phyloP scores from a whole-genome alignment of 495 filamentous ascomycete species.

The Durotheca rogersii region DNA sequence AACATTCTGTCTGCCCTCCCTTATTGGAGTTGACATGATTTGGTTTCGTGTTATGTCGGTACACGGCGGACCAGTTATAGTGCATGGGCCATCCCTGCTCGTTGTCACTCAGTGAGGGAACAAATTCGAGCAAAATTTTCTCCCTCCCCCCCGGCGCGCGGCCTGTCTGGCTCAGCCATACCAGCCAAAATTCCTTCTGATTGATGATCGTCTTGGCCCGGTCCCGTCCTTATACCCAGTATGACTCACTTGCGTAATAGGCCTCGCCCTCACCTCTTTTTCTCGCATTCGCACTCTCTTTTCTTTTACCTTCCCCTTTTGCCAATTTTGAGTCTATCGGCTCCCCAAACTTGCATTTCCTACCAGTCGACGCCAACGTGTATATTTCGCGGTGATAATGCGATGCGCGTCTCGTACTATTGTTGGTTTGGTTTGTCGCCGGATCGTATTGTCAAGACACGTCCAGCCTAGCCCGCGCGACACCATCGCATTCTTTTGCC shows the following conservation, averaged over 20 bases:
- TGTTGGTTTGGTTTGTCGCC: too few relatives aligned
- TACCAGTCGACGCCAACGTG: too few relatives aligned
- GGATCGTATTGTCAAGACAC: too few relatives aligned
- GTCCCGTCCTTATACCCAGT: too few relatives aligned
- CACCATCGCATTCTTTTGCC: too few relatives aligned
- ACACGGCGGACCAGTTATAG: constrained; percentile 18
- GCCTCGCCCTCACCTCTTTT: too few relatives aligned
- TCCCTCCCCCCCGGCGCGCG: constrained; percentile 6
- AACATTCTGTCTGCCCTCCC: constrained; percentile 1
- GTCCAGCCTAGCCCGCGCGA: too few relatives aligned
- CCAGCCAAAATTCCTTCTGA: constrained; percentile 27
- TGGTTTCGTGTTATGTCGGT: constrained; percentile 32
- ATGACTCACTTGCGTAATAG: constrained; percentile 30
- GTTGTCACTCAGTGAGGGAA: constrained; percentile 15
- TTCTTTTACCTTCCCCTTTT: too few relatives aligned
- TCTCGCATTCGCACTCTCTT: constrained; percentile 9
- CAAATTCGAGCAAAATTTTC: constrained; percentile 8
- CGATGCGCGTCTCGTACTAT: too few relatives aligned
- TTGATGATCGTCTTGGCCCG: constrained; percentile 23
- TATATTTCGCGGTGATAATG: too few relatives aligned
- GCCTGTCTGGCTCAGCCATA: constrained; percentile 28
- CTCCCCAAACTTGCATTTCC: too few relatives aligned
- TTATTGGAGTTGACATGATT: constrained; percentile 18
- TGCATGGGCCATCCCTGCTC: constrained; percentile 17
- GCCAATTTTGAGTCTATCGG: too few relatives aligned